phyloP scores from a whole-genome alignment of 257 asterid genomes.

The Solanum raphanifolium region DNA sequence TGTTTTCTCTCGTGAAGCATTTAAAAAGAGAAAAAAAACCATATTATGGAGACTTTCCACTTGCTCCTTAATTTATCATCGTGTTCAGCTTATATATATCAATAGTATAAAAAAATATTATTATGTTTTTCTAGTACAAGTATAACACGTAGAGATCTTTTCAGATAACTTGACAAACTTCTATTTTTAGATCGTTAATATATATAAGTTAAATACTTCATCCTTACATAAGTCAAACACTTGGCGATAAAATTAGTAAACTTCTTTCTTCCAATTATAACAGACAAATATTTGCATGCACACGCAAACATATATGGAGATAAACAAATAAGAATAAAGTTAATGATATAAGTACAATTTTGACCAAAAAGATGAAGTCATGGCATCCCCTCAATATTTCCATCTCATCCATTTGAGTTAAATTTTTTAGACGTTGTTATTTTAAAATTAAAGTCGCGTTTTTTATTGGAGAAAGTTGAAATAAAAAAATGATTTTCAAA shows the following conservation, averaged over 20 bases:
- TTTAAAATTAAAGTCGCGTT: accelerated
- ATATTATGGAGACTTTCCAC: conserved; percentile 4
- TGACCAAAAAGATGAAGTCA: not conserved
- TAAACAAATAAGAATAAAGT: not conserved
- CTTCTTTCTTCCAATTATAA: not conserved
- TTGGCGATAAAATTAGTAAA: not conserved
- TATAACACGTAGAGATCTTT: not conserved
- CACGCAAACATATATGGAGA: not conserved
- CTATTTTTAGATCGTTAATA: accelerated
- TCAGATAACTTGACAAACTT: not conserved
- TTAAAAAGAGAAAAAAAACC: not conserved
- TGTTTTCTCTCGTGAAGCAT: conserved; percentile 3
- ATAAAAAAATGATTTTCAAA: not conserved
- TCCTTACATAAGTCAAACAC: not conserved
- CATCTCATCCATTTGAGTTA: not conserved
- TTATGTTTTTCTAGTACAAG: not conserved
- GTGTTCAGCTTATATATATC: not conserved
- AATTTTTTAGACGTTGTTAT: not conserved
- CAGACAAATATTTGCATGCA: not conserved
- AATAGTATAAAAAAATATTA: not conserved
- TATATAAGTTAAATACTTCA: not conserved
- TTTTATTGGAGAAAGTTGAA: not conserved
- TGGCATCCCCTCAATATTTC: not conserved
- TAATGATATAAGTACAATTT: not conserved
- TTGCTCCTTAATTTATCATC: not conserved